Percentiles rank a stretch among this genome's conserved stretches.
These are phyloP conservation scores for Plicaturopsis crispa DNA, from an alignment of 768 basidiomycete genomes.

Conservation along the genomic window DNA sequence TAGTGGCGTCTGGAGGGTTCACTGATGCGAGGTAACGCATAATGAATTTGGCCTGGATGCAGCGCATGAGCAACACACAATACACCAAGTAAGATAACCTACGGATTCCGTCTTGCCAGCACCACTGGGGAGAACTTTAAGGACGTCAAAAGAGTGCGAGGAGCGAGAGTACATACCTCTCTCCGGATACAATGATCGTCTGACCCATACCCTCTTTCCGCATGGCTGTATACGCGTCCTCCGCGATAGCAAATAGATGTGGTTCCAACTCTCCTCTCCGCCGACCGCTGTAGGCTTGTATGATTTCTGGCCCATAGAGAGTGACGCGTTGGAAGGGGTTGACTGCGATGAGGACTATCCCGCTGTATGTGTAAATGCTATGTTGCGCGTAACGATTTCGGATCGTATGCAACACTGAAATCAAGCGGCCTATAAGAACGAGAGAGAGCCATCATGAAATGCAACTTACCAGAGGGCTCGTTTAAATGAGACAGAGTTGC, in stretches of 20 bases:
- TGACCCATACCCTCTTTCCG: conserved; percentile 89
- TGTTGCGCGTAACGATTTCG: conserved; percentile 95
- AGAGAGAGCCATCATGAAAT: not conserved
- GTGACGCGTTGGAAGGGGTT: conserved; percentile 98
- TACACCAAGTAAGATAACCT: conserved; percentile 16
- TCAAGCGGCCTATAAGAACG: conserved; percentile 1
- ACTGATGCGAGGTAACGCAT: conserved; percentile 99
- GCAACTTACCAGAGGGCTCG: conserved; percentile 80
- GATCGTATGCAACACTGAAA: conserved; percentile 88
- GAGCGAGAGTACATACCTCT: conserved; percentile 64
- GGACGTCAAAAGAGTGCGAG: conserved; percentile 6
- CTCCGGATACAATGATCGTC: conserved; percentile 97
- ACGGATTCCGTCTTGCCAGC: conserved; percentile 99
- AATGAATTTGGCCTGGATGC: conserved; percentile 85
- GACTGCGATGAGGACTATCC: conserved; percentile 97
- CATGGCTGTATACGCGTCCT: conserved; percentile 99
- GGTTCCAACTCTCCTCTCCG: conserved; percentile 94
- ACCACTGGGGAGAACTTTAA: conserved; percentile 50
- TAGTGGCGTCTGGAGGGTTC: conserved; percentile 65
- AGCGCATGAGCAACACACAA: conserved; percentile 3
- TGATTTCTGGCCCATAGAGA: conserved; percentile 94
- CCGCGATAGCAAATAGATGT: conserved; percentile 97
- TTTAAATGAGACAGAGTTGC: conserved; percentile 97
- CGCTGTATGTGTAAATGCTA: conserved; percentile 98
- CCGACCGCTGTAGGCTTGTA: conserved; percentile 91